phyloP scores from a whole-genome alignment of 306 rosid species.

The Astragalus membranaceus region DNA sequence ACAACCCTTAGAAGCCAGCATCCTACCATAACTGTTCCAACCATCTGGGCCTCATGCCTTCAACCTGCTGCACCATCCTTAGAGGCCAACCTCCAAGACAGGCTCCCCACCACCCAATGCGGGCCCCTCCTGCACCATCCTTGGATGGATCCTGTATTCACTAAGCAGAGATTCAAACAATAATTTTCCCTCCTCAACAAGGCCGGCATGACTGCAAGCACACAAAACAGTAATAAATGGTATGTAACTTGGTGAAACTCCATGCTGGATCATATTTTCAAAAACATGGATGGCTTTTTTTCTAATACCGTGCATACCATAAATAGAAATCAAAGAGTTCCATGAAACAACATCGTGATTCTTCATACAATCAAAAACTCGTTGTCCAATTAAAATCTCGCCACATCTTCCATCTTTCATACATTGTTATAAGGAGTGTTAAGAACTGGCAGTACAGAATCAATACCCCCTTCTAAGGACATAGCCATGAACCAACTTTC shows the following conservation, averaged over 20 bases:
- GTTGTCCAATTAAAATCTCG: slow-evolving; percentile 55
- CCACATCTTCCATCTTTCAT: slow-evolving; percentile 92
- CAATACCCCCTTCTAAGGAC: slow-evolving; percentile 83
- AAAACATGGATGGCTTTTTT: slow-evolving; percentile 62
- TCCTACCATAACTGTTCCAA: too few species aligned
- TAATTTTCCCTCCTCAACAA: not conserved
- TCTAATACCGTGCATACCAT: slow-evolving; percentile 82
- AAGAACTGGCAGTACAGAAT: slow-evolving; percentile 72
- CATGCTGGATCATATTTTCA: slow-evolving; percentile 52
- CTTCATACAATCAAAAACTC: not conserved
- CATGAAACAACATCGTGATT: not conserved
- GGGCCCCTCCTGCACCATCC: slow-evolving; percentile 6
- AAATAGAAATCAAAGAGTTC: slow-evolving; percentile 50
- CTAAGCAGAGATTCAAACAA: slow-evolving; percentile 3
- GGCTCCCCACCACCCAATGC: too few species aligned
- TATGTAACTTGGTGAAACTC: slow-evolving; percentile 61
- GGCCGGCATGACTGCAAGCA: slow-evolving; percentile 76
- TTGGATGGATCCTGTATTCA: not conserved
- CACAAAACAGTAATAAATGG: slow-evolving; percentile 74
- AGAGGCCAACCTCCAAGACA: too few species aligned
- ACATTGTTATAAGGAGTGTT: slow-evolving; percentile 71
- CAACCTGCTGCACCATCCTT: too few species aligned
- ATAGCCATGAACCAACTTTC: slow-evolving; percentile 78
- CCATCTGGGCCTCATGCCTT: too few species aligned
- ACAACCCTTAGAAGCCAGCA: too few species aligned